Evolutionary conservation across 768 basidiomycete species (phyloP).

Genomic region (Termitomyces sp.): DNA sequence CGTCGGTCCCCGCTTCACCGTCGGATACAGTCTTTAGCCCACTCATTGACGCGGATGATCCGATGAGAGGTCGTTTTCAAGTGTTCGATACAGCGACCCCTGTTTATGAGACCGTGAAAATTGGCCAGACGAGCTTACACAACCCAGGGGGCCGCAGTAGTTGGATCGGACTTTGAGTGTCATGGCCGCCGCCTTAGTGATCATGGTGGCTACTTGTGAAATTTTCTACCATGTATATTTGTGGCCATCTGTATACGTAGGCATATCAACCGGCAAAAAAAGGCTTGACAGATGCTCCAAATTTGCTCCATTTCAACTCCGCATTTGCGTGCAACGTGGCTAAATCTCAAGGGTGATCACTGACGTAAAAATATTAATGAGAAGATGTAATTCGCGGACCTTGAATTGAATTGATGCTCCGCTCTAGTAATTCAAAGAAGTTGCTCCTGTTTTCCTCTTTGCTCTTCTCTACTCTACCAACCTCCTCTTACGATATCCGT

Average conservation of each 20-base stretch:
- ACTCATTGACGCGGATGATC: conserved; percentile 62
- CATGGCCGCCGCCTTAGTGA: not conserved
- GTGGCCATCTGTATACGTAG: not conserved
- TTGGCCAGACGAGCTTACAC: conserved; percentile 91
- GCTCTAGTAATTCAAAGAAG: conserved; percentile 9
- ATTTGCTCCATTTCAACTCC: not conserved
- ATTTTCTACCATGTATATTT: no score
- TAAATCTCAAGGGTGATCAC: not conserved
- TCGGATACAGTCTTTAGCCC: conserved; percentile 50
- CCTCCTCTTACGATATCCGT: conserved; percentile 7
- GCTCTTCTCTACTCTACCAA: conserved; percentile 5
- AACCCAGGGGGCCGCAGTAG: conserved; percentile 89
- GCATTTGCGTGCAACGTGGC: not conserved
- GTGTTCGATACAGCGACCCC: conserved; percentile 4
- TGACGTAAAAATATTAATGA: not conserved
- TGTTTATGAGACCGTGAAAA: conserved; percentile 65
- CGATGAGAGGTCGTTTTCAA: conserved; percentile 13
- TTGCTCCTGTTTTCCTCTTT: not conserved
- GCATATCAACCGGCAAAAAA: not conserved
- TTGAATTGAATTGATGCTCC: conserved; percentile 17
- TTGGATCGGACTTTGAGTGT: conserved; percentile 75
- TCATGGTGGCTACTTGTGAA: no score
- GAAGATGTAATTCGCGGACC: conserved; percentile 8
- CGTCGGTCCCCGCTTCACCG: conserved; percentile 12
- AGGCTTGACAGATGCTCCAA: not conserved